These are phyloP conservation scores for Mycena haematopus DNA, from an alignment of 768 basidiomycete genomes.

Conservation along the genomic window DNA sequence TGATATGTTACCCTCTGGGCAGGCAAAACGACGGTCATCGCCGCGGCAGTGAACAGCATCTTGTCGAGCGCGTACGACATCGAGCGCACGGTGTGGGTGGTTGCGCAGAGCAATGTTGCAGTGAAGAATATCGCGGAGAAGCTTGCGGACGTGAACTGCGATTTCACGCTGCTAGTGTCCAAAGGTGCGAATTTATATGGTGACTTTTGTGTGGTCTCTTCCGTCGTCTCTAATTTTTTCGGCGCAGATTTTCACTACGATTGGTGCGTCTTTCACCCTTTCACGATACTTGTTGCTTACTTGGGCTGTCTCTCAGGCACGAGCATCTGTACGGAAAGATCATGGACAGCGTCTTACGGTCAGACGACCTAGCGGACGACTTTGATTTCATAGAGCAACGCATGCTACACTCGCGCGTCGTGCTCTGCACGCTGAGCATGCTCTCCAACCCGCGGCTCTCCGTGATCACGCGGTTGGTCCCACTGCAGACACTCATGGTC, in stretches of 20 bases:
- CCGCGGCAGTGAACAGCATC: slow-evolving; percentile 50
- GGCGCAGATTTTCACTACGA: slow-evolving; percentile 58
- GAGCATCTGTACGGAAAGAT: slow-evolving; percentile 69
- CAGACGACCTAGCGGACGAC: slow-evolving; percentile 40
- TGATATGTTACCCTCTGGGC: slow-evolving; percentile 43
- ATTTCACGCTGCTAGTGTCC: slow-evolving; percentile 72
- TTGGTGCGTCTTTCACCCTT: slow-evolving; percentile 54
- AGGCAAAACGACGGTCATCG: slow-evolving; percentile 70
- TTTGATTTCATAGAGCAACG: slow-evolving; percentile 33
- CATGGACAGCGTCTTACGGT: slow-evolving; percentile 52
- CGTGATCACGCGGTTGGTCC: slow-evolving; percentile 37
- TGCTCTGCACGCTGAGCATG: slow-evolving; percentile 75
- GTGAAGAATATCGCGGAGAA: slow-evolving; percentile 85
- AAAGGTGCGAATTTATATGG: slow-evolving; percentile 31
- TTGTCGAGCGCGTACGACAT: slow-evolving; percentile 38
- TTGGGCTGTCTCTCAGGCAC: slow-evolving; percentile 55
- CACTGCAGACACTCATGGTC: slow-evolving; percentile 49
- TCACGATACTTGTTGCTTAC: neutral
- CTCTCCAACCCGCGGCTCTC: slow-evolving; percentile 47
- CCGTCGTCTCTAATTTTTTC: neutral
- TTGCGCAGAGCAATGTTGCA: slow-evolving; percentile 79
- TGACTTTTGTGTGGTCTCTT: no score
- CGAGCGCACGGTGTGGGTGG: slow-evolving; percentile 59
- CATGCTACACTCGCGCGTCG: slow-evolving; percentile 50
- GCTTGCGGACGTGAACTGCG: slow-evolving; percentile 53